These are phyloP conservation scores for Hyaloscypha hepaticicola DNA, from an alignment of 495 filamentous ascomycete species.

Conservation along the genomic window DNA sequence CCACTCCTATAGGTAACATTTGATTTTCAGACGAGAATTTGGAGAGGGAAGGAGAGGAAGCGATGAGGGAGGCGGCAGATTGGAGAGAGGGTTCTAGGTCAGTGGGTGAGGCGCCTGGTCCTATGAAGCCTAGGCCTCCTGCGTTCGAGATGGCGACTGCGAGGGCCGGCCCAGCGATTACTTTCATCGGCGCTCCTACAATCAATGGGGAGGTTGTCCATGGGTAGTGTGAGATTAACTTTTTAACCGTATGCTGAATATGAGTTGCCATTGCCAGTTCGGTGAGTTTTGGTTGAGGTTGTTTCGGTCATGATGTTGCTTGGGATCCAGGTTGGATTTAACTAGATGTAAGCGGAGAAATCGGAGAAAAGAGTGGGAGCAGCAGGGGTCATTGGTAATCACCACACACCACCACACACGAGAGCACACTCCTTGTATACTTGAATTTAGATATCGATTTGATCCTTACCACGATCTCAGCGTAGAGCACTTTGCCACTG, in stretches of 20 bases:
- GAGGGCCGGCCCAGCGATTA: slow-evolving; percentile 60
- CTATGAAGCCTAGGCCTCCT: slow-evolving; percentile 56
- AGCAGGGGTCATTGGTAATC: neutral
- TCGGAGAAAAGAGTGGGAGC: neutral
- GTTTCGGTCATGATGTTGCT: neutral
- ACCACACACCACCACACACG: neutral
- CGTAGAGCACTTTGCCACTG: no score
- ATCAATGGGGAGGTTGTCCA: slow-evolving; percentile 51
- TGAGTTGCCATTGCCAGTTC: neutral
- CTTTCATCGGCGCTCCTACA: slow-evolving; percentile 67
- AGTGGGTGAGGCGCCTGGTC: slow-evolving; percentile 31
- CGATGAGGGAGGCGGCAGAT: neutral
- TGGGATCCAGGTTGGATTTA: neutral
- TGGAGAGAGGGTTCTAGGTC: neutral
- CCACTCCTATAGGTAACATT: slow-evolving; percentile 7
- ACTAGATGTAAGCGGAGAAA: neutral
- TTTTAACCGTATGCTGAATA: neutral
- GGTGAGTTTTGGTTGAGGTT: neutral
- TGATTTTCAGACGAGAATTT: neutral
- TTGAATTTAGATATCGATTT: no score
- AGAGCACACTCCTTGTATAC: no score
- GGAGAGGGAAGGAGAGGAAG: neutral
- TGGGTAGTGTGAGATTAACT: slow-evolving; percentile 7
- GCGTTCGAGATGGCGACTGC: slow-evolving; percentile 55
- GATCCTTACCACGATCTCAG: no score